Evolutionary conservation across 306 rosid genomes (phyloP), one percentile per base, ranked within the genome.

Genomic region (Trifolium pratense): DNA sequence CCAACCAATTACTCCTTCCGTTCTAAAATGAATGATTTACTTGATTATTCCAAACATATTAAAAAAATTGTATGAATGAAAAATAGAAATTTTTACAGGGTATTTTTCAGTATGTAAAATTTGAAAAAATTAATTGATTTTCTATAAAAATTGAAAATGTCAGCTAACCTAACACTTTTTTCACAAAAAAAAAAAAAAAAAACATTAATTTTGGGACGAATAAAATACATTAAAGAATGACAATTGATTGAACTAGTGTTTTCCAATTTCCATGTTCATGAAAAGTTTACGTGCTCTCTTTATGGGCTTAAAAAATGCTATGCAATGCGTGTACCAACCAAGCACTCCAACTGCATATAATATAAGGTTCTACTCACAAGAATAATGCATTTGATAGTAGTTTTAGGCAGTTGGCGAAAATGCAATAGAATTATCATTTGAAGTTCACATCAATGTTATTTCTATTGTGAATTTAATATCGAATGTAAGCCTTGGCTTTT

Each of bases 251-350:
- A 23, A 26, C 9, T 67, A 11, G 72, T 40, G 60, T 70, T 72
- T 75, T 70, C 70, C 78, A 83, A n/a, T n/a, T n/a, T n/a, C n/a
- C n/a, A n/a, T 70, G 70, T 77, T 82, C 56, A 61, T 58, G 17
- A 39, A 46, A 73, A 73, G 74, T 69, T 70, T 31, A 9, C 20
- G 32, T 20, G 43, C 37, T 71, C 40, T 16, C 21, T 16, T 9
- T 52, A 18, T 9, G 11, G 26, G 23, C 10, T 6, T 45, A 17
- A 15, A 51, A 8, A 14, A 16, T 15, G 52, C 1, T 15, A 14
- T 46, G 52, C 16, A 46, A 46, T 46, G 52, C 18, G 5, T 4
- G 52, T 45, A 15, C 6, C n/a, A 15, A 14, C 7, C 13, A 45
- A 13, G 51, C 51, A 45, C 16, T 13, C 7, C 51, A 45, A 45